phyloP scores from a whole-genome alignment of 2,329 filamentous ascomycete species.

The Kalaharituber pfeilii region DNA sequence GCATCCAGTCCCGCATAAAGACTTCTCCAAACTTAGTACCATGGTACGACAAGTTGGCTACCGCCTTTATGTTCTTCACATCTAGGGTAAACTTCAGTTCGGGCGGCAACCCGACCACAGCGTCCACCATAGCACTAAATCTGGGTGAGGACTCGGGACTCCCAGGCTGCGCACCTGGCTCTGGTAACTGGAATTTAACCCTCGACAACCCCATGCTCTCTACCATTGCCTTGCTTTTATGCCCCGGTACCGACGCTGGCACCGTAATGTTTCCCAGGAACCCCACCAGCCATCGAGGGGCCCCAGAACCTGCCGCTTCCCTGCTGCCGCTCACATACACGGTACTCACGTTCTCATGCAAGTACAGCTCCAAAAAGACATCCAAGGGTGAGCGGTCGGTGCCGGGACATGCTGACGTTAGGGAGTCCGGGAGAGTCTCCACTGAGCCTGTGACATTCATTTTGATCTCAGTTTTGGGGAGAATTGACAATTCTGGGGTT shows the following conservation, averaged over 20 bases:
- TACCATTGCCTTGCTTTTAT: slow-evolving; percentile 64
- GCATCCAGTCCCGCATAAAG: slow-evolving; percentile 65
- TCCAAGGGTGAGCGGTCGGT: slow-evolving; percentile 71
- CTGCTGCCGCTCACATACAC: slow-evolving; percentile 70
- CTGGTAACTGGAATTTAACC: slow-evolving; percentile 70
- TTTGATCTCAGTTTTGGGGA: slow-evolving; percentile 48
- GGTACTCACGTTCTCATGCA: slow-evolving; percentile 60
- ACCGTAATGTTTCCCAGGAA: slow-evolving; percentile 67
- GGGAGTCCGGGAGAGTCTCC: slow-evolving; percentile 50
- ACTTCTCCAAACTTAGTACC: slow-evolving; percentile 63
- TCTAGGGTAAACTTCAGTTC: slow-evolving; percentile 75
- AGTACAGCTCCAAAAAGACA: slow-evolving; percentile 59
- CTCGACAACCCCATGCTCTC: slow-evolving; percentile 73
- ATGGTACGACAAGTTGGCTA: slow-evolving; percentile 65
- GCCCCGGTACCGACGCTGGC: slow-evolving; percentile 67
- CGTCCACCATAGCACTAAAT: slow-evolving; percentile 68
- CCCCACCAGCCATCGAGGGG: slow-evolving; percentile 67
- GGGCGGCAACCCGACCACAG: slow-evolving; percentile 59
- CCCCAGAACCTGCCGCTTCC: slow-evolving; percentile 40
- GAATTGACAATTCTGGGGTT: slow-evolving; percentile 48
- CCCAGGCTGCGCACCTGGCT: slow-evolving; percentile 58
- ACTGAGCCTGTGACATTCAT: slow-evolving; percentile 57
- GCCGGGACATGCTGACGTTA: slow-evolving; percentile 58
- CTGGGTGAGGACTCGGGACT: slow-evolving; percentile 56
- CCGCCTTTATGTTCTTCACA: slow-evolving; percentile 58